These are phyloP conservation scores for Kockiozyma suomiensis DNA, from an alignment of 805 yeast species.

Conservation along the genomic window DNA sequence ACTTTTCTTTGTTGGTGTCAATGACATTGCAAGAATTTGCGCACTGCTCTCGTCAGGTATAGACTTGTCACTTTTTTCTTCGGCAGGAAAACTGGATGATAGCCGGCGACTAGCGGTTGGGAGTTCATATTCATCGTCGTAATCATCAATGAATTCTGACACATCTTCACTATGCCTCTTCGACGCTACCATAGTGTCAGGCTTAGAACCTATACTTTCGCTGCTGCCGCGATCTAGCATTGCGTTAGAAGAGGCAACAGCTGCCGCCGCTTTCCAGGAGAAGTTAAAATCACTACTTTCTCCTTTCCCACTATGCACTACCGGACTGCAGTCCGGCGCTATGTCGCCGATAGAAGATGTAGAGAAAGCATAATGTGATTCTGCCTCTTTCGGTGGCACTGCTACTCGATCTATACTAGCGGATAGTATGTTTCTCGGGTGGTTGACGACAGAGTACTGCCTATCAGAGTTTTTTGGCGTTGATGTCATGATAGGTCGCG, in stretches of 20 bases:
- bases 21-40: background rate
- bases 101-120: background rate
- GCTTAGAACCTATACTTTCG: background rate
- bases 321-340: background rate
- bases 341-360: constrained; percentile 10
- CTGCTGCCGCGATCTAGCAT: background rate
- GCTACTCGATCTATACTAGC: background rate
- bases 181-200: background rate
- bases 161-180: background rate
- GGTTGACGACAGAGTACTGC: background rate
- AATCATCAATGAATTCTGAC: constrained; percentile 31
- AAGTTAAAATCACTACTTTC: background rate
- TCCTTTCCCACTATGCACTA: background rate
- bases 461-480: constrained; percentile 1
- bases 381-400: background rate
- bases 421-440: background rate
- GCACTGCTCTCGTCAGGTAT: background rate
- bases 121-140: constrained; percentile 29
- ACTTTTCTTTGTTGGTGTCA: background rate
- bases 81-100: background rate
- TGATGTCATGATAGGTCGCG: constrained; percentile 3
- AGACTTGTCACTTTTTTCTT: background rate
- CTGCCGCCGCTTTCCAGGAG: too few relatives aligned
- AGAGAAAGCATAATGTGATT: background rate
- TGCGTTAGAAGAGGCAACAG: background rate